Evolutionary conservation across 2,329 filamentous ascomycete genomes (phyloP).

Genomic region (Diaporthe citrichinensis): DNA sequence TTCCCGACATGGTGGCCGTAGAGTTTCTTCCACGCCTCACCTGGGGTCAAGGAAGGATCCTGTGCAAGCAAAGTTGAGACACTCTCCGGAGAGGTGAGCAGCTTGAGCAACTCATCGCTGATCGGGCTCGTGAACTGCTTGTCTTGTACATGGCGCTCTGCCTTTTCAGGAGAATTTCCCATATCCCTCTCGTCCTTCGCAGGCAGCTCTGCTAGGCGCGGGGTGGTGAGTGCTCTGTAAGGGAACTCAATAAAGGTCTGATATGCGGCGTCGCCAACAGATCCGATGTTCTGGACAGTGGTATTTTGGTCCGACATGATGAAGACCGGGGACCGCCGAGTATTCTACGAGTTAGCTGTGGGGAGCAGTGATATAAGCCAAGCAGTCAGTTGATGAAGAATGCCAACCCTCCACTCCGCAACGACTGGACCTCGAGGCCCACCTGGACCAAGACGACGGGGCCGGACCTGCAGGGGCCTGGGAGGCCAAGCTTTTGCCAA

Average conservation of each 20-base stretch:
- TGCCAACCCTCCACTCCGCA: background rate
- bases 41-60: conserved; percentile 66
- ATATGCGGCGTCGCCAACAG: conserved; percentile 43
- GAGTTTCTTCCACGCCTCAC: conserved; percentile 68
- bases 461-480: conserved; percentile 22
- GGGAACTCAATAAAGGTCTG: conserved; percentile 51
- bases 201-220: conserved; percentile 43
- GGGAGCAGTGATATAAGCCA: conserved; percentile 28
- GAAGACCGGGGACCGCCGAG: background rate
- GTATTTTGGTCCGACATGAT: conserved; percentile 36
- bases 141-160: conserved; percentile 28
- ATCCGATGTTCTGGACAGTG: conserved; percentile 18
- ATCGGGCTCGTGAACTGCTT: conserved; percentile 48
- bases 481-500: conserved; percentile 44
- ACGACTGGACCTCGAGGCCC: conserved; percentile 21
- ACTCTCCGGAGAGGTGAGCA: conserved; percentile 67
- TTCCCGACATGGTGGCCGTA: conserved; percentile 56
- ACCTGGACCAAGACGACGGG: conserved; percentile 11
- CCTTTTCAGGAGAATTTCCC: conserved; percentile 11
- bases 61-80: conserved; percentile 71
- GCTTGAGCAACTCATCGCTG: conserved; percentile 61
- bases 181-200: background rate
- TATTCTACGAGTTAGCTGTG: background rate
- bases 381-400: background rate
- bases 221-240: conserved; percentile 48